A percentile compares a stretch with the other conserved stretches of the same genome.
phyloP scores from a whole-genome alignment of 169 alveolate genomes.

The Plasmodium billcollinsi region DNA sequence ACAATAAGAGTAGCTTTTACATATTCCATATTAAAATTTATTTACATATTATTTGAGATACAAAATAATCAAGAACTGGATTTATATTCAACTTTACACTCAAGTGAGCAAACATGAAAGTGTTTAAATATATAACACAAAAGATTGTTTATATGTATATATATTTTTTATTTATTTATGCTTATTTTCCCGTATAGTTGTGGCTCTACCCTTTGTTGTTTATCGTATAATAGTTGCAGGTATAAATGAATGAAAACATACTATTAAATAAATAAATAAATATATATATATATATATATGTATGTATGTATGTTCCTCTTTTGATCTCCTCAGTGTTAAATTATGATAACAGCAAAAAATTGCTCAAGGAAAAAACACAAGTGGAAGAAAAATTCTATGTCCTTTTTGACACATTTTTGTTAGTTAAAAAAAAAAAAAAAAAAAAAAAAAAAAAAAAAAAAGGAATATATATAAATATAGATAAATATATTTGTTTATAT shows the following conservation, averaged over 20 bases:
- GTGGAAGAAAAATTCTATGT: conserved; percentile 7
- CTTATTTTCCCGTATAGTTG: conserved; percentile 25
- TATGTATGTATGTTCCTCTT: neutral
- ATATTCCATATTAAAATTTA: conserved; percentile 44
- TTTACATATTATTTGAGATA: conserved; percentile 42
- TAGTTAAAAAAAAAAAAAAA: neutral
- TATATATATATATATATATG: neutral
- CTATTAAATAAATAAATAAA: neutral
- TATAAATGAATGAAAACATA: neutral
- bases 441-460: neutral
- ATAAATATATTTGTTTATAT: neutral
- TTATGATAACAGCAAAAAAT: conserved; percentile 34
- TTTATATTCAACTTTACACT: conserved; percentile 27
- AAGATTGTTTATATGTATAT: neutral
- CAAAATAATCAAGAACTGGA: conserved; percentile 49
- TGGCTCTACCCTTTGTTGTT: conserved; percentile 49
- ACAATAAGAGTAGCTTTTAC: conserved; percentile 18
- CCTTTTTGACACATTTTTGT: conserved; percentile 29
- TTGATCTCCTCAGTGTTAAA: conserved; percentile 15
- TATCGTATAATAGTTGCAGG: conserved; percentile 40
- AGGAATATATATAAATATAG: neutral
- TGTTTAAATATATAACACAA: neutral
- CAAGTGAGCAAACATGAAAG: conserved; percentile 9
- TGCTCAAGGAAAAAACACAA: conserved; percentile 45
- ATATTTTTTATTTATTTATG: neutral